Evolutionary conservation across 306 rosid species (phyloP).

Genomic region (Vicia villosa): DNA sequence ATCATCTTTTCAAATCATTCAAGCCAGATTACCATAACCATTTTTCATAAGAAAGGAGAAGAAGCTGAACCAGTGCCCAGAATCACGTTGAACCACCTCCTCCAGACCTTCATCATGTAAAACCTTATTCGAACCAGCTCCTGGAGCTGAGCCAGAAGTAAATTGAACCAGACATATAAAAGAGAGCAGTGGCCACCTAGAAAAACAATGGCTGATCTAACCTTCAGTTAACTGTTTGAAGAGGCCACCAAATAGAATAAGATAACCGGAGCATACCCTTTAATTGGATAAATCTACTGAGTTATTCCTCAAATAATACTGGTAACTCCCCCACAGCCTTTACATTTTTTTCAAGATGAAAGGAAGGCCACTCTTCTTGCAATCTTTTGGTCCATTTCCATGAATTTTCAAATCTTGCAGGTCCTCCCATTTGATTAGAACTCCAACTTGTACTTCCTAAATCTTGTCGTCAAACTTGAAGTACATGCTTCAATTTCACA

Average conservation of each 20-base stretch:
- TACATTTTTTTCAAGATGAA: background rate
- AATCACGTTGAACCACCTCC: background rate
- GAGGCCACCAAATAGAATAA: background rate
- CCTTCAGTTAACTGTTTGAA: background rate
- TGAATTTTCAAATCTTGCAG: constrained; percentile 4
- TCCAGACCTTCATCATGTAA: background rate
- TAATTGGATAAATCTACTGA: background rate
- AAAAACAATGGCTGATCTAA: background rate
- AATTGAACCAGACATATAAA: background rate
- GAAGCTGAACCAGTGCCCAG: background rate
- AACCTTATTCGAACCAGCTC: background rate
- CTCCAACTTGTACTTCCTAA: background rate
- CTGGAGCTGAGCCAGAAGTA: background rate
- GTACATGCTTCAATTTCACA: constrained; percentile 20
- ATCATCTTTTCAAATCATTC: background rate
- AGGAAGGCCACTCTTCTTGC: background rate
- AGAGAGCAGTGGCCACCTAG: background rate
- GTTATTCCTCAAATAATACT: background rate
- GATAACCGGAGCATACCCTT: constrained; percentile 1
- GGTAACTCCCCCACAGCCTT: background rate
- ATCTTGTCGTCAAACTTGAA: constrained; percentile 6
- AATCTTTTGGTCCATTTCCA: background rate
- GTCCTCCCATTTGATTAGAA: background rate
- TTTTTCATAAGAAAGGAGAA: background rate
- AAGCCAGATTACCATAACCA: constrained; percentile 11